Base-by-base conservation (phyloP, 2,329 filamentous ascomycete species). In the Aspergillus sojae region DNA sequence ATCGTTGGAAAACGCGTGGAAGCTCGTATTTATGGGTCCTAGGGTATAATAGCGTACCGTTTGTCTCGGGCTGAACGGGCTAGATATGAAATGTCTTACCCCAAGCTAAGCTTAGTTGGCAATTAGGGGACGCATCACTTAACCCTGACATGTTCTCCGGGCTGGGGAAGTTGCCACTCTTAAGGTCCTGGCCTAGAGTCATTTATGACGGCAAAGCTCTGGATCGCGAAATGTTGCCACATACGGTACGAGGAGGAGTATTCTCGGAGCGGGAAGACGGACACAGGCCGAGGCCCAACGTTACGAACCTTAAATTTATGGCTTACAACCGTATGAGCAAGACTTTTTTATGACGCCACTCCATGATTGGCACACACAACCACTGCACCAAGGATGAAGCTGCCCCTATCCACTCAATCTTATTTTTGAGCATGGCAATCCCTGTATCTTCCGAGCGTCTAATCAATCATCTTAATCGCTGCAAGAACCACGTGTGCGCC, bases 401-500 rank as follows among this genome's bases (percentile, higher is more conserved):
- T 14, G 2, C 21, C 9, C 7, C 21, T 53, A 32, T 26, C 28
- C 28, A 30, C 39, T 1, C 0, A 41, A 41, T n/a, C 39, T 41
- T n/a, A 41, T 10, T 41, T 41, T 36, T 36, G 34, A 6, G 14
- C 34, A 16, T 16, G 14, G 10, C 5, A 7, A 16, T 36, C 34
- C 34, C 34, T 36, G 34, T 36, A 36, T 36, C 34, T 36, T 16
- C 34, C 34, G 34, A 36, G 6, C 14, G 14, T 36, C 28, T 12
- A 23, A 34, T 59, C 19, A 50, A 59, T 55, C 48, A 23, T 23
- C 61, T 41, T 14, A 57, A 62, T 56, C 41, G 21, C 21, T 43
- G 56, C 30, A 39, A 36, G 39, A 41, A 26, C 61, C 56, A 62
- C 61, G 61, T 48, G 61, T 55, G 48, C 16, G 12, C n/a, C 34